These are phyloP conservation scores for Aspergillus sclerotialis DNA, from an alignment of 2,329 filamentous ascomycete species.

Conservation along the genomic window DNA sequence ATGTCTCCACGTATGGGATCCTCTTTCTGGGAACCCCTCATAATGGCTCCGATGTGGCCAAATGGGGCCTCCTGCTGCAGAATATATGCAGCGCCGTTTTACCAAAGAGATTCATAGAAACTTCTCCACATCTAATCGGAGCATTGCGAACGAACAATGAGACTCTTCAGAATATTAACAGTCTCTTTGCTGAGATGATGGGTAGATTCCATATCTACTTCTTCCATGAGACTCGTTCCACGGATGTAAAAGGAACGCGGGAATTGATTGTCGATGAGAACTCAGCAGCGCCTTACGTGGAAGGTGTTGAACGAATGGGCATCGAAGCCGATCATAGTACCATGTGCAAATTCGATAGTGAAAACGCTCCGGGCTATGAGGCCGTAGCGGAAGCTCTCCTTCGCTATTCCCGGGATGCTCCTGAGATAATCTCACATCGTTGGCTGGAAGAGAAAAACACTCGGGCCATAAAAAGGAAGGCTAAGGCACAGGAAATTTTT, in stretches of 20 bases:
- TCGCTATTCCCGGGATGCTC: slow-evolving; percentile 46
- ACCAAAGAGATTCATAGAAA: slow-evolving; percentile 60
- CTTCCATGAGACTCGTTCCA: slow-evolving; percentile 68
- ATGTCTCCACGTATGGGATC: slow-evolving; percentile 67
- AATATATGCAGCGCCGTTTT: slow-evolving; percentile 59
- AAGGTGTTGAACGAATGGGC: slow-evolving; percentile 65
- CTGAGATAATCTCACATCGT: slow-evolving; percentile 46
- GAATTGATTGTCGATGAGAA: slow-evolving; percentile 61
- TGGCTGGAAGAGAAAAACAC: slow-evolving; percentile 53
- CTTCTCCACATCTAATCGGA: slow-evolving; percentile 60
- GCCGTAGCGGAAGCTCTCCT: slow-evolving; percentile 43
- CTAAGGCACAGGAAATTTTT: slow-evolving; percentile 32
- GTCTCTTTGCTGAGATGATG: slow-evolving; percentile 64
- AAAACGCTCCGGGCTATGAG: slow-evolving; percentile 59
- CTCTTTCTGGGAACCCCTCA: slow-evolving; percentile 74
- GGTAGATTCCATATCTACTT: slow-evolving; percentile 67
- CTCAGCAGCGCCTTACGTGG: slow-evolving; percentile 62
- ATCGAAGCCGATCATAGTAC: slow-evolving; percentile 65
- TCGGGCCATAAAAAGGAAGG: slow-evolving; percentile 28
- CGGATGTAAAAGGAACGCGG: slow-evolving; percentile 58
- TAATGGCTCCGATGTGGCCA: slow-evolving; percentile 60
- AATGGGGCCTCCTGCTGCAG: slow-evolving; percentile 62
- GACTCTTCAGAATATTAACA: slow-evolving; percentile 67
- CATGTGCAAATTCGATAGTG: slow-evolving; percentile 66
- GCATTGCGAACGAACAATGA: slow-evolving; percentile 69